A percentile compares a stretch with the other conserved stretches of the same genome.
Evolutionary conservation across 2,329 filamentous ascomycete genomes (phyloP).

Genomic region (Colletotrichum lini): DNA sequence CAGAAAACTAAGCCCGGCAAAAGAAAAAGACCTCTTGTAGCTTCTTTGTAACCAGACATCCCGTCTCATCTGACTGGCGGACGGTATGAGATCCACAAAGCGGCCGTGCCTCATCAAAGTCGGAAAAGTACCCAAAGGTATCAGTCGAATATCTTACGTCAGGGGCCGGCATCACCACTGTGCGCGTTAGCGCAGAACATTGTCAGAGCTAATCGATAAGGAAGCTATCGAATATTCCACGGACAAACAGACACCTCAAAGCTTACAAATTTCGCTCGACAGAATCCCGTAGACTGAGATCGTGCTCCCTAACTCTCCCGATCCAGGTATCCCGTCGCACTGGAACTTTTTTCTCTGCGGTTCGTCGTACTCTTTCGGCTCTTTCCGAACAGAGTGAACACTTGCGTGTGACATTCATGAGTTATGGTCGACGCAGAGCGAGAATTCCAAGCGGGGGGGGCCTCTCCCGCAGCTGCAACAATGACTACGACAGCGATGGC

Average conservation of each 20-base stretch:
- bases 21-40: slow-evolving; percentile 12
- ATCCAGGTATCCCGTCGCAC: not conserved
- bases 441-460: not conserved
- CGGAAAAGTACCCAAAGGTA: not conserved
- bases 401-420: slow-evolving; percentile 7
- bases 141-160: not conserved
- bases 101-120: not conserved
- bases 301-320: slow-evolving; percentile 1
- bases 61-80: slow-evolving; percentile 10
- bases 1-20: not conserved
- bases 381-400: slow-evolving; percentile 73
- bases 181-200: not conserved
- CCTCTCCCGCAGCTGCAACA: not conserved
- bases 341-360: not conserved
- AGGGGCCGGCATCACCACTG: not conserved
- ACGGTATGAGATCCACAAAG: slow-evolving; percentile 10
- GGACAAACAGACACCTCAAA: not conserved
- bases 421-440: slow-evolving; percentile 28
- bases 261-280: slow-evolving; percentile 15
- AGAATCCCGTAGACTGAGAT: not conserved
- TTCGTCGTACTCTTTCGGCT: not conserved
- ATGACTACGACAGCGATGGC: slow-evolving; percentile 23
- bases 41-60: not conserved
- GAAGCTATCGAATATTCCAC: slow-evolving; percentile 4
- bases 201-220: slow-evolving; percentile 23